Evolutionary conservation across 345 rosid genomes (phyloP).

Genomic region (Jatropha curcas): DNA sequence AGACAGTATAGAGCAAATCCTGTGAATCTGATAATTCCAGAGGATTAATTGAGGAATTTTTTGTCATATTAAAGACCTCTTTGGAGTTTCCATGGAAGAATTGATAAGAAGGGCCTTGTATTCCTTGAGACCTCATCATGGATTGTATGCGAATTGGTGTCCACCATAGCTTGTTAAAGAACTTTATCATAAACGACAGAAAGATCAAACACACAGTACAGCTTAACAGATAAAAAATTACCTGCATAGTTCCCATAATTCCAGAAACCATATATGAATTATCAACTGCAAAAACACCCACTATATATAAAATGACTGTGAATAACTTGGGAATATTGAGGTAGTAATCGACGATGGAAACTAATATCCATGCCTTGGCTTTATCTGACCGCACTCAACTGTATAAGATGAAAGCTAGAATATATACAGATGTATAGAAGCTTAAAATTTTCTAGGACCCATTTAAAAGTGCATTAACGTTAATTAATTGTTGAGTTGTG

Average conservation of each 20-base stretch:
- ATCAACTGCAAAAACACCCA: neutral
- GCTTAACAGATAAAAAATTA: neutral
- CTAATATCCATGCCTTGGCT: neutral
- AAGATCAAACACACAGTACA: neutral
- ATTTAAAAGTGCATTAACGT: no score
- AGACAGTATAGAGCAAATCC: neutral
- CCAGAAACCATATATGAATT: neutral
- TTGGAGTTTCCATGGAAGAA: slow-evolving; percentile 12
- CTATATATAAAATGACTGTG: neutral
- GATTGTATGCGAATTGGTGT: neutral
- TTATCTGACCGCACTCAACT: neutral
- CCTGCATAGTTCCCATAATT: neutral
- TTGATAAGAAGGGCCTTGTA: slow-evolving; percentile 14
- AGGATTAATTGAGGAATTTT: neutral
- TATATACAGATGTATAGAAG: neutral
- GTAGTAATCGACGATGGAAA: neutral
- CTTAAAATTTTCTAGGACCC: no score
- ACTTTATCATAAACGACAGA: neutral
- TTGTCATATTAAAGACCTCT: slow-evolving; percentile 1
- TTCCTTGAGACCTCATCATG: slow-evolving; percentile 5
- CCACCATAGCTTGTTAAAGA: slow-evolving; percentile 3
- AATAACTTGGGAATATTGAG: neutral
- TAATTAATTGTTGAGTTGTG: no score
- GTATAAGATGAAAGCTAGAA: neutral
- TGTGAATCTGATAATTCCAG: slow-evolving; percentile 4